Percentiles rank a stretch among this genome's conserved stretches.
Conservation (phyloP, 1,139 yeast species). For the Zygoascus sp. region DNA sequence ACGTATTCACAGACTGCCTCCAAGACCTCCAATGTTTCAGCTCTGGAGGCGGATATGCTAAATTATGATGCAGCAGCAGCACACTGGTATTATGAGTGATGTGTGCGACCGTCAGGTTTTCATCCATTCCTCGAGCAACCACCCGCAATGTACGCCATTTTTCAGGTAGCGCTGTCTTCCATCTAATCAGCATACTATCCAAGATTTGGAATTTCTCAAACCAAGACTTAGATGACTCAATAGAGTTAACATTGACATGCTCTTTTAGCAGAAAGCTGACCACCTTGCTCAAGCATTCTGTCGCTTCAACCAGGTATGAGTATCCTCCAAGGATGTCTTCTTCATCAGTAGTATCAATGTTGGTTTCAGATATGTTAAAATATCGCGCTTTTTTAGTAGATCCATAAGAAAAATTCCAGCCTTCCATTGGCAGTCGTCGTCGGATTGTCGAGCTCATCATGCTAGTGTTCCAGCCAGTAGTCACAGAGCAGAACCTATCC, state of each 20-base stretch:
- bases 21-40: background rate
- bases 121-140: slow-evolving; percentile 19
- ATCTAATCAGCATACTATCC: slow-evolving; percentile 22
- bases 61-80: slow-evolving; percentile 25
- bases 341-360: slow-evolving; percentile 15
- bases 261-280: slow-evolving; percentile 18
- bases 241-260: background rate
- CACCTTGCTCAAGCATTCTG: slow-evolving; percentile 23
- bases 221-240: slow-evolving; percentile 12
- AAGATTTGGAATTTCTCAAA: slow-evolving; percentile 18
- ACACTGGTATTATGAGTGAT: slow-evolving; percentile 27
- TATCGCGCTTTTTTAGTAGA: slow-evolving; percentile 19
- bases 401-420: slow-evolving; percentile 17
- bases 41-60: slow-evolving; percentile 19
- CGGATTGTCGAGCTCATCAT: slow-evolving; percentile 19
- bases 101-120: slow-evolving; percentile 27
- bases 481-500: slow-evolving; percentile 27
- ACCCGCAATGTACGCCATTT: slow-evolving; percentile 19
- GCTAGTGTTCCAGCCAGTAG: slow-evolving; percentile 27
- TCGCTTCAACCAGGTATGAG: slow-evolving; percentile 26
- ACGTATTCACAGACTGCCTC: slow-evolving; percentile 11
- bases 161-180: slow-evolving; percentile 24
- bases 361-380: slow-evolving; percentile 19
- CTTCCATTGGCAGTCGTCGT: slow-evolving; percentile 24
- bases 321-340: slow-evolving; percentile 24